Base-by-base conservation (phyloP, 2,329 filamentous ascomycete genomes). In the Chalaropsis ovoidea region DNA sequence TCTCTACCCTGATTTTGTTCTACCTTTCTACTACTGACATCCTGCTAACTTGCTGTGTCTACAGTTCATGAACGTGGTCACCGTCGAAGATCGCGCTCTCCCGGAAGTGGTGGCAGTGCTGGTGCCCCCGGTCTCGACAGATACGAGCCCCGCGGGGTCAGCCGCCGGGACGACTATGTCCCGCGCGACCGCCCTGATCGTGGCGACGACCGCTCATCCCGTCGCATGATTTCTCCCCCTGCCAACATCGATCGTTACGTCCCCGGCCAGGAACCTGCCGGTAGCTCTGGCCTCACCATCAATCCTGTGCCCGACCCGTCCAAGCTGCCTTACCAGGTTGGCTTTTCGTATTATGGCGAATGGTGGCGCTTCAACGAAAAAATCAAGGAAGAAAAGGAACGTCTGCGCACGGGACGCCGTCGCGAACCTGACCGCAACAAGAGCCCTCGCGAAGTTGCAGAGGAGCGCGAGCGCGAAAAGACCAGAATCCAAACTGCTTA, bases 351-450 rank as follows among this genome's bases (percentile, higher is more conserved):
- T 74, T 93, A 90, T 71, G 86, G 89, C 19, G 89, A 93, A 74
- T 93, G 89, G 89, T 93, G 89, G 89, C 83, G 89, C 68, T 80
- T 86, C 69, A 90, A 92, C 70, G 88, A 92, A 73, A 86, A 86
- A 72, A 87, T 92, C 72, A 92, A 90, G 74, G 88, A 92, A 62
- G 88, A 92, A 68, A 88, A 86, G 71, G 89, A 93, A 71, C 83
- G 86, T 41, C 78, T 79, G 31, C 84, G 85, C 68, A 86, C 84
- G 52, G 89, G 88, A 35, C 85, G 86, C 45, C 81, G 87, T 35
- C 82, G 86, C 43, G 83, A 86, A 69, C 81, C 85, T 11, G 84
- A 85, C 31, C 79, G 84, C 15, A 75, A 83, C 3, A 84, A 86
- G 67, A 85, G 84, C 22, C 77, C 85, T 56, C 82, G 85, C 19